A percentile compares a stretch with the other conserved stretches of the same genome.
Conservation (phyloP, 2,329 filamentous ascomycete species). For the Colletotrichum sp. region DNA sequence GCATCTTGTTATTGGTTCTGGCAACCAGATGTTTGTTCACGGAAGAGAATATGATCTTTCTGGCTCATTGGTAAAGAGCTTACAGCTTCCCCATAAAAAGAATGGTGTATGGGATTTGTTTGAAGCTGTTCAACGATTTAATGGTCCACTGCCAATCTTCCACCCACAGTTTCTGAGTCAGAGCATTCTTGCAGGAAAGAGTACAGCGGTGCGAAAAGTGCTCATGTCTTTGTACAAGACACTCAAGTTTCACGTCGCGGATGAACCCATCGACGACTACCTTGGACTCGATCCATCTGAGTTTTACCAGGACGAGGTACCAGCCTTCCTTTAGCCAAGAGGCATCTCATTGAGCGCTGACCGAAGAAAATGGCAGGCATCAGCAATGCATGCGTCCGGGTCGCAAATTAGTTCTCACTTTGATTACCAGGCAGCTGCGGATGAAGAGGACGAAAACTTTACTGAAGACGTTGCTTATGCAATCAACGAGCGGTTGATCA, state of each 20-base stretch:
- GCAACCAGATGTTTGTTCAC: constrained; percentile 89
- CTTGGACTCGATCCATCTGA: constrained; percentile 68
- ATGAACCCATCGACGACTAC: constrained; percentile 80
- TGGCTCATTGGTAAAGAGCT: constrained; percentile 60
- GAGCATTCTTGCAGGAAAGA: constrained; percentile 83
- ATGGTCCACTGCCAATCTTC: constrained; percentile 86
- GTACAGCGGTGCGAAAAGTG: constrained; percentile 71
- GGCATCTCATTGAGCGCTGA: background rate
- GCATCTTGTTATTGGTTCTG: constrained; percentile 84
- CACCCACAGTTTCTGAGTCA: constrained; percentile 91
- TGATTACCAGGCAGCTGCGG: constrained; percentile 31
- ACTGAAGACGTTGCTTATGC: constrained; percentile 72
- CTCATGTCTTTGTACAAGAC: constrained; percentile 74
- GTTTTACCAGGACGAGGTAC: constrained; percentile 53
- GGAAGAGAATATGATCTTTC: constrained; percentile 74
- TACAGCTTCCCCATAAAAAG: constrained; percentile 52
- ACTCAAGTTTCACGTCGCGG: constrained; percentile 83
- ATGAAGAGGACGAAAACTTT: constrained; percentile 67
- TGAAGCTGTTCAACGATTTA: constrained; percentile 80
- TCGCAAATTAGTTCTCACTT: constrained; percentile 43
- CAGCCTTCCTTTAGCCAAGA: background rate
- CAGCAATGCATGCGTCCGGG: constrained; percentile 12
- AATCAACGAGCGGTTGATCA: constrained; percentile 79
- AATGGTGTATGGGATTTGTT: constrained; percentile 72
- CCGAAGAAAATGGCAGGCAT: background rate